phyloP scores from a whole-genome alignment of 257 asterid species.

The Solanum habrochaites region DNA sequence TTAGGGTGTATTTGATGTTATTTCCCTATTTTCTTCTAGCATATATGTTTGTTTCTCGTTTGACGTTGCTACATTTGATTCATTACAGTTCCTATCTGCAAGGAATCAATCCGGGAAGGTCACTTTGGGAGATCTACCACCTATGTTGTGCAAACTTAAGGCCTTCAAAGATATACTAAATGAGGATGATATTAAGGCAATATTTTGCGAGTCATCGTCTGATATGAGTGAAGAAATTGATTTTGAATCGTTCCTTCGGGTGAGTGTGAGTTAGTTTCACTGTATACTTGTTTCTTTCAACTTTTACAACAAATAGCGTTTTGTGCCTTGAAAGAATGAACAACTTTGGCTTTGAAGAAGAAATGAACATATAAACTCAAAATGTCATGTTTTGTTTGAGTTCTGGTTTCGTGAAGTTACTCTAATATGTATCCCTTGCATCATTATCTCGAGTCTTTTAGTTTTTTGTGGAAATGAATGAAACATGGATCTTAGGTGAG shows the following conservation, averaged over 20 bases:
- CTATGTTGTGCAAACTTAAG: slow-evolving; percentile 52
- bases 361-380: not conserved
- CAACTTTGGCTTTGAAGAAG: not conserved
- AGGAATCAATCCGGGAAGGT: slow-evolving; percentile 52
- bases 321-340: not conserved
- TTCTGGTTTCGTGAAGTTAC: not conserved
- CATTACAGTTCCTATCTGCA: slow-evolving; percentile 42
- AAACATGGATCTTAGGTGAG: not conserved
- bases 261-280: slow-evolving; percentile 7
- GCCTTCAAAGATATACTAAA: slow-evolving; percentile 26
- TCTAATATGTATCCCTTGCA: not conserved
- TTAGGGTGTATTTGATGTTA: not conserved
- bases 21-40: not conserved
- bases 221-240: slow-evolving; percentile 47
- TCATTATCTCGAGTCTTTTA: not conserved
- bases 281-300: not conserved
- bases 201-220: slow-evolving; percentile 42
- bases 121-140: slow-evolving; percentile 54
- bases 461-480: not conserved
- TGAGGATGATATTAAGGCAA: slow-evolving; percentile 44
- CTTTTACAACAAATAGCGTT: not conserved
- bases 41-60: not conserved
- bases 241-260: slow-evolving; percentile 75
- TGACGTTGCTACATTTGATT: not conserved
- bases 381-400: not conserved